Percentiles rank a stretch among this genome's conserved stretches.
Conservation (phyloP, 2,329 filamentous ascomycete species). For the Paradendryphiella salina region DNA sequence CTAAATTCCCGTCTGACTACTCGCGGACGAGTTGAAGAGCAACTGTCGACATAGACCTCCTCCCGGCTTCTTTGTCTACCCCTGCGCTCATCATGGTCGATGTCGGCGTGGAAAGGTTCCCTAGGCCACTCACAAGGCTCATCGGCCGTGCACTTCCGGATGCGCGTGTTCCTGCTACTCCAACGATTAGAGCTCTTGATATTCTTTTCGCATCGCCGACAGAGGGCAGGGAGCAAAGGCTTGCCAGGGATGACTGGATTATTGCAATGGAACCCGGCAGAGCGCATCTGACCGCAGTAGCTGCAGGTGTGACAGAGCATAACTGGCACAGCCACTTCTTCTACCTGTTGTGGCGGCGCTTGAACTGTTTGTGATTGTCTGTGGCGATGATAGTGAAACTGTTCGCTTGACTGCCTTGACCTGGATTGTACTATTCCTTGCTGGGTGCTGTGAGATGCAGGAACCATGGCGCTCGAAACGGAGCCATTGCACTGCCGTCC, state of each 20-base stretch:
- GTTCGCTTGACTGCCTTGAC: conserved; percentile 18
- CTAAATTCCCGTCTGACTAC: conserved; percentile 23
- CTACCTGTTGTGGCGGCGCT: conserved; percentile 16
- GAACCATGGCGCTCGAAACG: conserved; percentile 18
- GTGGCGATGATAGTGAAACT: conserved; percentile 25
- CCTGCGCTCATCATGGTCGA: conserved; percentile 24
- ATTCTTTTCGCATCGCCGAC: conserved; percentile 41
- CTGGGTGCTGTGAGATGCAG: conserved; percentile 12
- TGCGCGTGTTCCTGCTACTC: conserved; percentile 24
- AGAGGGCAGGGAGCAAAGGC: conserved; percentile 28
- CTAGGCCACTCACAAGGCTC: conserved; percentile 36
- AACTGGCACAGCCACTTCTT: conserved; percentile 27
- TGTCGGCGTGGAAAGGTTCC: conserved; percentile 21
- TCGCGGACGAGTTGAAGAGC: conserved; percentile 25
- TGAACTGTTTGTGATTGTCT: conserved; percentile 10
- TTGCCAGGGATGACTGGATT: conserved; percentile 44
- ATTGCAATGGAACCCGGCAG: conserved; percentile 40
- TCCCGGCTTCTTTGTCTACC: conserved; percentile 32
- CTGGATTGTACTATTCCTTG: conserved; percentile 17
- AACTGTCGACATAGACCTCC: conserved; percentile 19
- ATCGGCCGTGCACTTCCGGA: conserved; percentile 27
- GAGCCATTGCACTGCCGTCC: conserved; percentile 4
- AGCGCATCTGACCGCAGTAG: conserved; percentile 41
- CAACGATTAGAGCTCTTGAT: conserved; percentile 15
- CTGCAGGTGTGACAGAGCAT: conserved; percentile 43